A percentile compares a stretch with the other conserved stretches of the same genome.
These are phyloP conservation scores for Cerioporus squamosus DNA, from an alignment of 1,284 basidiomycete species.

Conservation along the genomic window DNA sequence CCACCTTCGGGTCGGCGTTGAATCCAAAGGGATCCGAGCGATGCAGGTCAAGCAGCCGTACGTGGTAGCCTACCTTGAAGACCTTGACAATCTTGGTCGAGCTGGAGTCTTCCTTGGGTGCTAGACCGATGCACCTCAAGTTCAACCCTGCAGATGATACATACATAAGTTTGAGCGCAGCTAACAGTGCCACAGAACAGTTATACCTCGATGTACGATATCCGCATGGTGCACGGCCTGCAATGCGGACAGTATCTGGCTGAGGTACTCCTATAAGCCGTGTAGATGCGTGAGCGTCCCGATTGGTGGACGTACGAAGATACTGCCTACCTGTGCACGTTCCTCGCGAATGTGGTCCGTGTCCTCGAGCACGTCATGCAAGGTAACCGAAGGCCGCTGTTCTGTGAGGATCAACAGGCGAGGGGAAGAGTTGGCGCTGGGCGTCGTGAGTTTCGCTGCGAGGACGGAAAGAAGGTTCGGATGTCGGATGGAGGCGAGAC, in stretches of 20 bases:
- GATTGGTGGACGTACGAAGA: not conserved
- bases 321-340: constrained; percentile 55
- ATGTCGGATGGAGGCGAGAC: constrained; percentile 61
- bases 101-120: constrained; percentile 49
- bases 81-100: constrained; percentile 68
- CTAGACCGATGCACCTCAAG: constrained; percentile 61
- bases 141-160: constrained; percentile 54
- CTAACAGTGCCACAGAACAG: not conserved
- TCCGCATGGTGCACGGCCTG: constrained; percentile 64
- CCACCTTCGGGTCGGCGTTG: constrained; percentile 39
- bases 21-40: constrained; percentile 71
- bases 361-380: constrained; percentile 73
- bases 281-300: not conserved
- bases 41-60: constrained; percentile 70
- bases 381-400: constrained; percentile 61
- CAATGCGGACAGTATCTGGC: constrained; percentile 69
- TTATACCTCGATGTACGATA: constrained; percentile 67
- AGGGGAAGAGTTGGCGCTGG: constrained; percentile 50
- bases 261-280: constrained; percentile 62
- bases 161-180: not conserved
- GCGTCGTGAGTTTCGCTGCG: constrained; percentile 63
- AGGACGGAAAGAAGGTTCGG: constrained; percentile 64
- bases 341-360: constrained; percentile 68
- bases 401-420: constrained; percentile 69
- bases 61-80: constrained; percentile 64